A percentile compares a stretch with the other conserved stretches of the same genome.
Conservation (phyloP, 2,329 filamentous ascomycete species). For the Colletotrichum shisoi region DNA sequence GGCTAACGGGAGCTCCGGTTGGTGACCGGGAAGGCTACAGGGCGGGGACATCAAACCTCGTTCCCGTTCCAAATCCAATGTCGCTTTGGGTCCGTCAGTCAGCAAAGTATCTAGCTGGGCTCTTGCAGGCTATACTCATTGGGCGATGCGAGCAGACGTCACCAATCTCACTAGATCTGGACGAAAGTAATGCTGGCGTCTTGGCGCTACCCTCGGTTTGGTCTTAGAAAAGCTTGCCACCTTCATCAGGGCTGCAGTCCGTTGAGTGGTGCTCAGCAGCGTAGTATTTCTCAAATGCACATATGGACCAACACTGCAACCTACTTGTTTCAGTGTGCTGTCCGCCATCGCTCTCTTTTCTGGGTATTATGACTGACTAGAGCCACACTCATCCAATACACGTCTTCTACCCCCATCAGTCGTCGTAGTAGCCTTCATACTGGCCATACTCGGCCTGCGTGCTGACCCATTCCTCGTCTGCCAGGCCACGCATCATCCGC, state of each 20-base stretch:
- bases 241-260: background rate
- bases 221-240: background rate
- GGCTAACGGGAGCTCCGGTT: slow-evolving; percentile 7
- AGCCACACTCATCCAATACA: background rate
- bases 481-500: slow-evolving; percentile 64
- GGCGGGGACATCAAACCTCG: background rate
- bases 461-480: slow-evolving; percentile 69
- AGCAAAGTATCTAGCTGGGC: background rate
- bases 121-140: background rate
- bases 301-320: background rate
- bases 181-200: background rate
- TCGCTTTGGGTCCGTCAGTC: background rate
- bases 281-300: background rate
- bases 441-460: slow-evolving; percentile 67
- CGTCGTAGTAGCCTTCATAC: slow-evolving; percentile 65
- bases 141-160: slow-evolving; percentile 1
- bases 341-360: background rate
- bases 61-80: background rate
- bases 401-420: slow-evolving; percentile 42
- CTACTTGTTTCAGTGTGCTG: background rate
- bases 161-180: background rate
- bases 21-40: background rate
- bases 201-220: background rate
- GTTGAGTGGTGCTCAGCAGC: background rate
- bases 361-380: background rate